phyloP scores from a whole-genome alignment of 2,329 filamentous ascomycete species.

The Chaetoscypha palmicola region DNA sequence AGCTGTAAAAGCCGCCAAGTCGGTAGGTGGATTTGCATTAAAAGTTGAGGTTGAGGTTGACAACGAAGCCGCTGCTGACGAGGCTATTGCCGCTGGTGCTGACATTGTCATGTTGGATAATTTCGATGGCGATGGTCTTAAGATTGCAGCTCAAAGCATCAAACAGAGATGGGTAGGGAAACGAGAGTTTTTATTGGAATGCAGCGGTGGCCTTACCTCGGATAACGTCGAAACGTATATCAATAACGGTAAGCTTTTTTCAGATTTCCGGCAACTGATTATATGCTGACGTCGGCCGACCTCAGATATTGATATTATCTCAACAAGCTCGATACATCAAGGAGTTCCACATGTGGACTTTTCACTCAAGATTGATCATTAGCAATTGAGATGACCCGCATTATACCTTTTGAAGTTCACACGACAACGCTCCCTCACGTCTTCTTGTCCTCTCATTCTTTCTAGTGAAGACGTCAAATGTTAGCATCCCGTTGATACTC shows the following conservation, averaged over 20 bases:
- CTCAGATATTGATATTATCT: conserved; percentile 86
- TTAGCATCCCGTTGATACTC: too few relatives aligned
- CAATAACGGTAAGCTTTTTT: conserved; percentile 52
- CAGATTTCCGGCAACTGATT: neutral
- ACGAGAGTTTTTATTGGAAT: conserved; percentile 74
- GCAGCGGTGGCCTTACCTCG: conserved; percentile 81
- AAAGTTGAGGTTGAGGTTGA: conserved; percentile 97
- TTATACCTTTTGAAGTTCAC: neutral
- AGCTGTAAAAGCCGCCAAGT: conserved; percentile 76
- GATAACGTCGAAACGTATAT: conserved; percentile 79
- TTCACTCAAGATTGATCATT: conserved; percentile 75
- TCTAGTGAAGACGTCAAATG: neutral
- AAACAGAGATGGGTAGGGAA: conserved; percentile 75
- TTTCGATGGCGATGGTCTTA: conserved; percentile 74
- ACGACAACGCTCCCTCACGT: neutral
- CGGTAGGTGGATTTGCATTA: conserved; percentile 78
- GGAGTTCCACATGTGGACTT: conserved; percentile 92
- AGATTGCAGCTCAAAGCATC: conserved; percentile 63
- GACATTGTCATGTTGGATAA: conserved; percentile 98
- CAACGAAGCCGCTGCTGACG: conserved; percentile 78
- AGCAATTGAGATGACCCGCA: neutral
- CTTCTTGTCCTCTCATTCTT: neutral
- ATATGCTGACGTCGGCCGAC: conserved; percentile 14
- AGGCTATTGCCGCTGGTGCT: conserved; percentile 83
- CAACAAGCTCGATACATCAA: conserved; percentile 94